Conservation (phyloP, 306 rosid species). For the Sophora flavescens region DNA sequence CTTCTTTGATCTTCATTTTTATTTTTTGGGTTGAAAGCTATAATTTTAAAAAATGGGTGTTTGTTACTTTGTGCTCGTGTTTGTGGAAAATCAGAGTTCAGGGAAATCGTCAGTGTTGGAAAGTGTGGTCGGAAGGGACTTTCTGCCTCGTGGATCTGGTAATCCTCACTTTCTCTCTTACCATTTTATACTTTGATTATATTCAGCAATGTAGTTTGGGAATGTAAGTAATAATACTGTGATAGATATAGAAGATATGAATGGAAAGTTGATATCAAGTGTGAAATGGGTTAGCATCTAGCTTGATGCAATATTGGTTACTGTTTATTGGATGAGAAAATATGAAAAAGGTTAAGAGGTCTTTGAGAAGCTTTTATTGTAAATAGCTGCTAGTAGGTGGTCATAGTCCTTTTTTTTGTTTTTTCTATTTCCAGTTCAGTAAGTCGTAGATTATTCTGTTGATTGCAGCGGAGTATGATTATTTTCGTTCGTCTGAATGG, state of each 20-base stretch:
- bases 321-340: constrained; percentile 3
- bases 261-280: constrained; percentile 14
- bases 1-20: neutral
- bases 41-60: neutral
- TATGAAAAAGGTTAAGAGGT: neutral
- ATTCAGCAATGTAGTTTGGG: constrained; percentile 32
- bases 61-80: neutral
- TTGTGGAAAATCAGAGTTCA: constrained; percentile 69
- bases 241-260: neutral
- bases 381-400: constrained; percentile 18
- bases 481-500: constrained; percentile 21
- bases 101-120: constrained; percentile 97
- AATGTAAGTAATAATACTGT: neutral
- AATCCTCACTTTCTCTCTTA: constrained; percentile 14
- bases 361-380: neutral
- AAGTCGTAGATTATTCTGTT: neutral
- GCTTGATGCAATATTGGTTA: constrained; percentile 13
- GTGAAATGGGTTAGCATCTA: neutral
- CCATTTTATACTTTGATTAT: constrained; percentile 2
- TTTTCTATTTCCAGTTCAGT: constrained; percentile 3
- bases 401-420: no score
- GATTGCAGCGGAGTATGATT: constrained; percentile 32
- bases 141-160: constrained; percentile 99
- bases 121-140: constrained; percentile 98
- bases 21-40: neutral